Conservation (phyloP, 495 filamentous ascomycete genomes). For the Penicillium waksmanii region DNA sequence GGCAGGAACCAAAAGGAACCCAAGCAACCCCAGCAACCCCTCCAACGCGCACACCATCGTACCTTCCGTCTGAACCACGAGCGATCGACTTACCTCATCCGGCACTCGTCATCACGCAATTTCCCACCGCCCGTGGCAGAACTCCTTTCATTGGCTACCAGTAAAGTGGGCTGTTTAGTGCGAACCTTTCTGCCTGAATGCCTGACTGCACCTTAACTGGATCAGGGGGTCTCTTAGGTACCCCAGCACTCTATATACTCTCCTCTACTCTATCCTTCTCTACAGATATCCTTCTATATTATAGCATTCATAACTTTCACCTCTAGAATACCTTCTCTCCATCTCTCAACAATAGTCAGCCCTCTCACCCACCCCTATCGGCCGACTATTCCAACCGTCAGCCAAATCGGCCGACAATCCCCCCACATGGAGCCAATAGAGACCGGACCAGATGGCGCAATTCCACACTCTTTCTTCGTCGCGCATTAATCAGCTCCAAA, state of each 20-base stretch:
- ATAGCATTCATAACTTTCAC: too few relatives aligned
- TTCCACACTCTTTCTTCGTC: conserved; percentile 11
- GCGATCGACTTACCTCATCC: conserved; percentile 29
- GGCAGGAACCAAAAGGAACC: neutral
- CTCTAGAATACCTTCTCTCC: too few relatives aligned
- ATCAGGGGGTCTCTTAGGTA: conserved; percentile 1
- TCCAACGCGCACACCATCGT: conserved; percentile 16
- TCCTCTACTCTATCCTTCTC: too few relatives aligned
- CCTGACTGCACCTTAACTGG: conserved; percentile 11
- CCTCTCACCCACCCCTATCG: conserved; percentile 22
- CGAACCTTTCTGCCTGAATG: conserved; percentile 16
- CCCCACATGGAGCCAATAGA: conserved; percentile 36
- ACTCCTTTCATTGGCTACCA: conserved; percentile 28
- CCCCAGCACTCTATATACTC: neutral
- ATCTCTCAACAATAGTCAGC: neutral
- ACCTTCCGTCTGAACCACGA: neutral
- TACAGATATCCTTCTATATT: too few relatives aligned
- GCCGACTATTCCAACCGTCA: conserved; percentile 29
- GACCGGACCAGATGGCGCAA: conserved; percentile 35
- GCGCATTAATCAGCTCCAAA: conserved; percentile 2
- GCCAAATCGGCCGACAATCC: conserved; percentile 34
- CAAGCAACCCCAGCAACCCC: conserved; percentile 11
- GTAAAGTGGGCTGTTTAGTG: conserved; percentile 36
- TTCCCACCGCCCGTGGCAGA: conserved; percentile 38
- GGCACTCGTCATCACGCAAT: conserved; percentile 45